Evolutionary conservation across 2,329 filamentous ascomycete genomes (phyloP), one percentile per base, ranked within the genome.

Genomic region (Aspergillus caelatus): DNA sequence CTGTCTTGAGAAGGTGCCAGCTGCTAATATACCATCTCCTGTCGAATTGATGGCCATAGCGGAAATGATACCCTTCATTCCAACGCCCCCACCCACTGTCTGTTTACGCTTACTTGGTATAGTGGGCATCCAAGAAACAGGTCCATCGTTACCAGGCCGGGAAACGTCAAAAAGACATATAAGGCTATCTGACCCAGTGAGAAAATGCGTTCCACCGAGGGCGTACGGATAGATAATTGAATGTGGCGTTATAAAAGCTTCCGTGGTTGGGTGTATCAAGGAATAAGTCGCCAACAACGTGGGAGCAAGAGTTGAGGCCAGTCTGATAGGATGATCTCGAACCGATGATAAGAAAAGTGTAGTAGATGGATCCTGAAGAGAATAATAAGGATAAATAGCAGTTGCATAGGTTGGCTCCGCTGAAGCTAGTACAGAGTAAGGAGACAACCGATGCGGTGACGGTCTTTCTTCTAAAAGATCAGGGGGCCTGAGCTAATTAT

Each of bases 111-210:
- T 81, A 63, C 79, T 82, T 10, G 83, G 83, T 28, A 84, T 83
- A 21, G 85, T 85, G 3, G 77, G 77, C 67, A 81, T 74, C 56
- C 75, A 77, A 1, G 75, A 70, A 1, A 82, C 63, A 0, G 87
- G 86, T 0, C 79, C 82, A 30, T 81, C 75, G 30, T 66, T 75
- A 3, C 81, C 79, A 6, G 81, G 71, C 11, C 83, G 77, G 6
- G 78, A 77, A 30, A 86, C 70, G 72, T 89, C 86, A 69, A 89
- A 89, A 19, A 84, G 71, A 50, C 84, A 82, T 53, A 89, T 82
- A 12, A 80, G 69, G 64, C 83, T 84, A 45, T 83, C 78, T 3
- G 80, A 80, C n/a, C 87, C 87, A 5, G 86, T 85, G 57, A 89
- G 75, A 74, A 90, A 89, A 8, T 78, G 78, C 0, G 77, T 78